A percentile compares a stretch with the other conserved stretches of the same genome.
Conservation (phyloP, 495 filamentous ascomycete species). For the Xylaria venustula region DNA sequence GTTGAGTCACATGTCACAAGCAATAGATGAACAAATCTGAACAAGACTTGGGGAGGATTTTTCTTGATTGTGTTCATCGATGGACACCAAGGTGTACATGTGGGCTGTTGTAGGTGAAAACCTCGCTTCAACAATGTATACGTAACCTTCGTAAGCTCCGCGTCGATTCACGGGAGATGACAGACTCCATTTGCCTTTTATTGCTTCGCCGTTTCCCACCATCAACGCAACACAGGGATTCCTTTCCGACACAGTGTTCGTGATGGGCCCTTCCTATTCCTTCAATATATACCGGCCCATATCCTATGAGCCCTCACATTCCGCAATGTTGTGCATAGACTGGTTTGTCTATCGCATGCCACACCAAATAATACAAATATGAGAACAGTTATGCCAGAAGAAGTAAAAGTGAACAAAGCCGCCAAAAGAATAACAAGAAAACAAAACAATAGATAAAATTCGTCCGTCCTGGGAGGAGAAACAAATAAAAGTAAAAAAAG, state of each 20-base stretch:
- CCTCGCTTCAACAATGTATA: slow-evolving; percentile 25
- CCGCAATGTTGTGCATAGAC: slow-evolving; percentile 18
- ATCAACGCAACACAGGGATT: not conserved
- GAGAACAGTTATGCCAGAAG: slow-evolving; percentile 19
- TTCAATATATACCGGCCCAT: slow-evolving; percentile 13
- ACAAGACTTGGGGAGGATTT: slow-evolving; percentile 3
- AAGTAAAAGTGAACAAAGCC: not conserved
- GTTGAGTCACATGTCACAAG: too few species aligned
- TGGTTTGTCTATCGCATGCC: slow-evolving; percentile 9
- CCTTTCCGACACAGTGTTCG: not conserved
- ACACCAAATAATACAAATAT: slow-evolving; percentile 18
- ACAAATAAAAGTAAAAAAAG: slow-evolving; percentile 28
- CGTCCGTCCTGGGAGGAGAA: slow-evolving; percentile 29
- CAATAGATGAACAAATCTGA: too few species aligned
- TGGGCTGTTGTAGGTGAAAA: too few species aligned
- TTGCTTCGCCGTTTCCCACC: slow-evolving; percentile 1
- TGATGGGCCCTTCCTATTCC: not conserved
- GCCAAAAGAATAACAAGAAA: slow-evolving; percentile 12
- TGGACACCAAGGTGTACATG: slow-evolving; percentile 18
- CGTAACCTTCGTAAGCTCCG: slow-evolving; percentile 33
- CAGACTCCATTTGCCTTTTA: not conserved
- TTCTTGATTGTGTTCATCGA: slow-evolving; percentile 27
- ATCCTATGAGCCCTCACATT: slow-evolving; percentile 8
- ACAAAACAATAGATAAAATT: slow-evolving; percentile 28
- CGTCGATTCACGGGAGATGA: slow-evolving; percentile 17